Percentiles rank a stretch among this genome's conserved stretches.
These are phyloP conservation scores for Monosporozyma unispora DNA, from an alignment of 805 yeast species.

Conservation along the genomic window DNA sequence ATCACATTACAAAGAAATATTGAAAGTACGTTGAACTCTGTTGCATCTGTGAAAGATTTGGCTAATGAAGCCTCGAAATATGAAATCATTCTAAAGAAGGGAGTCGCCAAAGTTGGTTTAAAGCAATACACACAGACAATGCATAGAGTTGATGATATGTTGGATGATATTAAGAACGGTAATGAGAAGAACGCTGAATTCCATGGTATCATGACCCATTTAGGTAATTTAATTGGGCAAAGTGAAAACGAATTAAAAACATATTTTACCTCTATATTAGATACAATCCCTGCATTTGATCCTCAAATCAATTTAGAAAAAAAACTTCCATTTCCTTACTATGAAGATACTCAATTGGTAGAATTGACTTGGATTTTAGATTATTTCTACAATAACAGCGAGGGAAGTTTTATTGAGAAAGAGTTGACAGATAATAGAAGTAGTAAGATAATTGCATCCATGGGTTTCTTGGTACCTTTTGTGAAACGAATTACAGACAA, in stretches of 20 bases:
- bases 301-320: conserved; percentile 35
- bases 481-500: conserved; percentile 34
- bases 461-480: conserved; percentile 40
- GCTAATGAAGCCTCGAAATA: conserved; percentile 38
- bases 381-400: conserved; percentile 34
- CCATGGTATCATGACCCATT: conserved; percentile 56
- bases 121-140: conserved; percentile 34
- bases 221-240: conserved; percentile 45
- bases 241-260: conserved; percentile 47
- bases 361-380: conserved; percentile 37
- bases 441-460: conserved; percentile 33
- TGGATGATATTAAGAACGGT: conserved; percentile 34
- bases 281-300: conserved; percentile 36
- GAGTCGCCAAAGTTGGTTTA: conserved; percentile 26
- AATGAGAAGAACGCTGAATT: conserved; percentile 36
- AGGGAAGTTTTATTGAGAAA: conserved; percentile 28
- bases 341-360: conserved; percentile 29
- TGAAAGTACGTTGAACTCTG: conserved; percentile 42
- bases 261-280: conserved; percentile 40
- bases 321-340: conserved; percentile 35
- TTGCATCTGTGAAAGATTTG: conserved; percentile 42
- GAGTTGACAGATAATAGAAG: conserved; percentile 36
- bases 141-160: conserved; percentile 38
- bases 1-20: conserved; percentile 49
- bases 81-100: conserved; percentile 30